Percentiles rank a stretch among this genome's conserved stretches.
Evolutionary conservation across 73 alveolate genomes (phyloP).

Genomic region (Paramecium tetraurelia): DNA sequence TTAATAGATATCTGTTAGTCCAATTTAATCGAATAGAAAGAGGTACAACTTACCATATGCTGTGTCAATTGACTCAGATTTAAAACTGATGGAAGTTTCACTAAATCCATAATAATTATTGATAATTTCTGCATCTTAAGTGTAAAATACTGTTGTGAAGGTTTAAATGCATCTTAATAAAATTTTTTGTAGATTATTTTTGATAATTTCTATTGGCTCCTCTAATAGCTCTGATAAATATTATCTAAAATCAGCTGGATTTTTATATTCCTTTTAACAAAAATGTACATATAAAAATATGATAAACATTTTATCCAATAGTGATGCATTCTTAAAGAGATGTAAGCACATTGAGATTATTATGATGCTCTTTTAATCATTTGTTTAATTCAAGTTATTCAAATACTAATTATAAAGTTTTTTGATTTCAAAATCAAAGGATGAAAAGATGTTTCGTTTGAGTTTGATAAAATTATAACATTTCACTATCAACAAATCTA

Average conservation of each 20-base stretch:
- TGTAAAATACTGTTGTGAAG: neutral
- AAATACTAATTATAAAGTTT: neutral
- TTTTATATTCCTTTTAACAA: neutral
- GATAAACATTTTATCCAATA: neutral
- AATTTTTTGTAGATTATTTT: neutral
- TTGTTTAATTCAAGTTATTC: neutral
- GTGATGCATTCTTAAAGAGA: neutral
- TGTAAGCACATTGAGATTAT: neutral
- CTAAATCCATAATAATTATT: neutral
- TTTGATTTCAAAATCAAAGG: neutral
- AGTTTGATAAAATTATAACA: neutral
- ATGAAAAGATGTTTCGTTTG: neutral
- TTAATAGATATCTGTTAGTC: neutral
- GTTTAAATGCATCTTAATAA: neutral
- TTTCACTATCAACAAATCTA: neutral
- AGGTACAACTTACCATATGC: neutral
- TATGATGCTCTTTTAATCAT: neutral
- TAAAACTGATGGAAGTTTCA: neutral
- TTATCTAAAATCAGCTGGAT: neutral
- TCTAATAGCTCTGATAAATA: neutral
- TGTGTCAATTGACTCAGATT: neutral
- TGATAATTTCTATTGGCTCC: neutral
- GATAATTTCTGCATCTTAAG: neutral
- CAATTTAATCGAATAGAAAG: neutral
- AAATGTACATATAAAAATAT: neutral